Base-by-base conservation (phyloP, 371 early-diverging fungal species). In the Coemansia sp. region DNA sequence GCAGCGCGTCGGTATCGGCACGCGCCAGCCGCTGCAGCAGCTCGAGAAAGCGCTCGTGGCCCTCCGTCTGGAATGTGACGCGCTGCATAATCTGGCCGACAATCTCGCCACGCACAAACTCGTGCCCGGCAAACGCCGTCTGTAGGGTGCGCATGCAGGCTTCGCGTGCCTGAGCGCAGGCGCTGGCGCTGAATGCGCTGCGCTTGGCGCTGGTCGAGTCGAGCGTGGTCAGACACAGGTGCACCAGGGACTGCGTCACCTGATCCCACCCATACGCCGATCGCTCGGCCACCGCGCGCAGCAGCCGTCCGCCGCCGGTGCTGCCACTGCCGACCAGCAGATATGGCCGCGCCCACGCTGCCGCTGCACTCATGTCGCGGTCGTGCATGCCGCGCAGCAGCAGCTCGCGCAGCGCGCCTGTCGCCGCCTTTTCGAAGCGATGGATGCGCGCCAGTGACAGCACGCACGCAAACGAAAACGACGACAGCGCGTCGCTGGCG, bases 81-180 rank as follows among this genome's bases (percentile, higher is more conserved):
- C 68, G 72, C 35, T 26, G 33, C 31, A 72, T 35, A 39, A 77
- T 70, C 67, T 78, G 78, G 1, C 55, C 68, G 2, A 79, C n/a
- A 5, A 79, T 35, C 47, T 79, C 79, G 20, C 63, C 53, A 1
- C 79, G 66, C 57, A 77, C 79, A 66, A 79, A 78, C 63, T 53
- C 60, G 55, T 79, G 79, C 26, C 42, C 34, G 0, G 43, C 52
- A 43, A 68, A 72, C 7, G 77, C 65, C 4, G 61, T 9, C 30
- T 57, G 59, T 50, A 72, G 59, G 8, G 63, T 54, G 10, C 43
- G 51, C 9, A 14, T 55, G 40, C 55, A 55, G 6, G 20, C 8
- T 5, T 5, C 12, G 1, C 40, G 55, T 1, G 40, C 40, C 30
- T 11, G 38, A 4, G 26, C 40, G 5, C 54, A 54, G 4, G 54